phyloP scores from a whole-genome alignment of 2,329 filamentous ascomycete genomes.

The Botrytis pseudocinerea region DNA sequence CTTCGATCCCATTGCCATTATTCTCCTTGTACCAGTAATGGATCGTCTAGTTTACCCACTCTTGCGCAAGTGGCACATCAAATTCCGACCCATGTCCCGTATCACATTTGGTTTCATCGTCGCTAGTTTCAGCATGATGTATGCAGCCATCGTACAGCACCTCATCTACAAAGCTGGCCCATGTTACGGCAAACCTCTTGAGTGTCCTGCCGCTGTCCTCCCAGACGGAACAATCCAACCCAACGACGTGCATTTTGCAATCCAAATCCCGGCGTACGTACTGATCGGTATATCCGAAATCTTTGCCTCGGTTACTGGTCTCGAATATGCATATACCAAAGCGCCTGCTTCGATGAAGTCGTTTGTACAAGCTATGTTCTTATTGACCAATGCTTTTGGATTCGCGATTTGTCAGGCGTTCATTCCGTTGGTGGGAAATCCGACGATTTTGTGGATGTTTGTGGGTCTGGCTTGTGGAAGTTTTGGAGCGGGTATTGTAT shows the following conservation, averaged over 20 bases:
- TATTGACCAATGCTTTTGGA: slow-evolving; percentile 64
- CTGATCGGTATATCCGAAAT: slow-evolving; percentile 59
- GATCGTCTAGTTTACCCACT: slow-evolving; percentile 57
- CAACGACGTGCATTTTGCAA: slow-evolving; percentile 41
- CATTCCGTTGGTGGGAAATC: slow-evolving; percentile 47
- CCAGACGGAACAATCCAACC: slow-evolving; percentile 10
- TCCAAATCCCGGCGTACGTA: slow-evolving; percentile 50
- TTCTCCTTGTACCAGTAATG: slow-evolving; percentile 56
- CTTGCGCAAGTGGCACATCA: slow-evolving; percentile 54
- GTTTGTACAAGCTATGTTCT: slow-evolving; percentile 66
- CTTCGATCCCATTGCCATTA: slow-evolving; percentile 60
- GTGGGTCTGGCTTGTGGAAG: slow-evolving; percentile 29
- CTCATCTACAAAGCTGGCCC: slow-evolving; percentile 59
- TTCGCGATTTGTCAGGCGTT: slow-evolving; percentile 51
- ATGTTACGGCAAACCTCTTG: slow-evolving; percentile 51
- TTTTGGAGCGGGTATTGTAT: slow-evolving; percentile 28
- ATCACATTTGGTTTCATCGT: slow-evolving; percentile 62
- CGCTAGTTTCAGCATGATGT: slow-evolving; percentile 20
- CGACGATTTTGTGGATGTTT: slow-evolving; percentile 45
- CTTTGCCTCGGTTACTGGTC: slow-evolving; percentile 59
- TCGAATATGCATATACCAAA: slow-evolving; percentile 77
- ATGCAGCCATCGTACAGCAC: slow-evolving; percentile 38
- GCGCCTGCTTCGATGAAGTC: slow-evolving; percentile 78
- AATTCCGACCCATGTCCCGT: slow-evolving; percentile 58
- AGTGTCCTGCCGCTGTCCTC: slow-evolving; percentile 31